Conservation (phyloP, 208 protist genomes). For the Trypanosoma avium region DNA sequence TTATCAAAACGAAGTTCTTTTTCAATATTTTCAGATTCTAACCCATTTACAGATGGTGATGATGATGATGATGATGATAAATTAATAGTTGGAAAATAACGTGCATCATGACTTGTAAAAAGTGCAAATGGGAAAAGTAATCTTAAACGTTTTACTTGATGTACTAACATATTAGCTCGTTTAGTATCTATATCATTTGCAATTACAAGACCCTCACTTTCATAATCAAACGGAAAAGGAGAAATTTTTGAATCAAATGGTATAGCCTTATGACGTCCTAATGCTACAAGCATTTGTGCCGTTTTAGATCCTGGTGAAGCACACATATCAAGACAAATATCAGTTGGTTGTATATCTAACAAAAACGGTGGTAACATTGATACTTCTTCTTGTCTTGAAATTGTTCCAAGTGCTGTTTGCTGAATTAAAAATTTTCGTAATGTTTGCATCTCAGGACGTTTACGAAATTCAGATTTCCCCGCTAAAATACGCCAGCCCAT, state of each 20-base stretch:
- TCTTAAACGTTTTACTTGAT: conserved; percentile 83
- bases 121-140: conserved; percentile 87
- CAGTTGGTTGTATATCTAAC: conserved; percentile 74
- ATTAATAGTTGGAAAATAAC: conserved; percentile 71
- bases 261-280: conserved; percentile 77
- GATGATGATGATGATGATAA: conserved; percentile 16
- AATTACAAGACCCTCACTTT: conserved; percentile 73
- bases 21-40: conserved; percentile 35
- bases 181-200: conserved; percentile 87
- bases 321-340: conserved; percentile 90
- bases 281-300: conserved; percentile 78
- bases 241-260: conserved; percentile 48
- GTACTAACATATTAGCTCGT: conserved; percentile 85
- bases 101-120: conserved; percentile 91
- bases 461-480: conserved; percentile 80
- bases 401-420: conserved; percentile 81
- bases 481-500: conserved; percentile 84
- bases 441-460: conserved; percentile 54
- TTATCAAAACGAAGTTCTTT: conserved; percentile 89
- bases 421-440: conserved; percentile 81
- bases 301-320: conserved; percentile 92
- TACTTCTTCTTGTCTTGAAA: conserved; percentile 82
- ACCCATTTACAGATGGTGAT: neutral
- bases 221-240: conserved; percentile 80
- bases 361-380: conserved; percentile 86